A percentile compares a stretch with the other conserved stretches of the same genome.
These are phyloP conservation scores for Penicillium rolfsii DNA, from an alignment of 2,329 filamentous ascomycete species.

Conservation along the genomic window DNA sequence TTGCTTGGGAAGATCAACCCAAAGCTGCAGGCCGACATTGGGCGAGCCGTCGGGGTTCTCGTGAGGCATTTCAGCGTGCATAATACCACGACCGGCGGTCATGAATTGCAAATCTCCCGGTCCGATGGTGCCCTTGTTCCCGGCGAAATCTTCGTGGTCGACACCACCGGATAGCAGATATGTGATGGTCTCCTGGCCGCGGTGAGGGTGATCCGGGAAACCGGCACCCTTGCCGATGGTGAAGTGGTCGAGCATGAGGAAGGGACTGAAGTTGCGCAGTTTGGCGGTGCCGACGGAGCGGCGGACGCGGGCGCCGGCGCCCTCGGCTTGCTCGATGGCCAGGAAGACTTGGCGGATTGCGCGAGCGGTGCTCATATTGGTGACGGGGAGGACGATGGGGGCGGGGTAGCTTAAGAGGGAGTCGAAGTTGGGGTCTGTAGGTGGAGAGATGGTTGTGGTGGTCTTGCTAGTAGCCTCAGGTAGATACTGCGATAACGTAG, in stretches of 20 bases:
- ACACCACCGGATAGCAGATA: conserved; percentile 84
- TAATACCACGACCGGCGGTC: conserved; percentile 89
- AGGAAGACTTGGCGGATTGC: conserved; percentile 81
- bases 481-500: conserved; percentile 23
- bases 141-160: conserved; percentile 91
- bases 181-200: conserved; percentile 87
- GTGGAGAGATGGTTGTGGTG: conserved; percentile 14
- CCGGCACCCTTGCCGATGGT: conserved; percentile 76
- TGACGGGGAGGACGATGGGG: conserved; percentile 34
- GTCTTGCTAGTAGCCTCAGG: conserved; percentile 5
- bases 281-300: conserved; percentile 83
- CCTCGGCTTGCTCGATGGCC: conserved; percentile 83
- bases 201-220: conserved; percentile 83
- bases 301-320: conserved; percentile 82
- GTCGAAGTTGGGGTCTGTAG: conserved; percentile 4
- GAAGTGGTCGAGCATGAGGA: conserved; percentile 97
- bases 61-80: conserved; percentile 93
- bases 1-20: conserved; percentile 84
- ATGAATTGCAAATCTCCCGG: conserved; percentile 96
- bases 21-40: conserved; percentile 89
- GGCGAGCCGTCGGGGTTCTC: conserved; percentile 73
- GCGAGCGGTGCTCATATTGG: conserved; percentile 69
- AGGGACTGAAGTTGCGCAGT: conserved; percentile 84
- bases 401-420: neutral
- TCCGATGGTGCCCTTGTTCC: conserved; percentile 79